Evolutionary conservation across 1,139 yeast genomes (phyloP).

Genomic region (Debaryomyces singareniensis): DNA sequence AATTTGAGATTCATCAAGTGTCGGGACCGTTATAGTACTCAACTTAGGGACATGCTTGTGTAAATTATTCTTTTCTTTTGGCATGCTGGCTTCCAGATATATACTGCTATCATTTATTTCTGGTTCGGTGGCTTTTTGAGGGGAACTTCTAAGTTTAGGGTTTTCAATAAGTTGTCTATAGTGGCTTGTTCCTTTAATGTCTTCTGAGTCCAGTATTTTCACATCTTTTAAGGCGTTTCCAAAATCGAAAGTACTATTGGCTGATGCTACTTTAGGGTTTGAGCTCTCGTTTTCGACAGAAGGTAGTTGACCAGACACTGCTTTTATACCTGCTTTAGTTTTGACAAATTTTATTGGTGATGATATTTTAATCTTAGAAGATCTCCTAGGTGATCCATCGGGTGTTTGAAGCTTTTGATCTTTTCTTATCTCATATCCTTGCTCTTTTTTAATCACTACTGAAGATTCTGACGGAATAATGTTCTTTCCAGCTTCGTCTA

Average conservation of each 20-base stretch:
- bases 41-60: not conserved
- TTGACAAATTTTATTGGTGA: conserved; percentile 25
- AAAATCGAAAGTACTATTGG: not conserved
- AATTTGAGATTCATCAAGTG: not conserved
- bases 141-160: not conserved
- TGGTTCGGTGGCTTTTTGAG: not conserved
- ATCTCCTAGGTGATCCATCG: no score
- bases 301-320: conserved; percentile 6
- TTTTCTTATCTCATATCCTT: not conserved
- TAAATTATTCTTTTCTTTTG: no score
- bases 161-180: not conserved
- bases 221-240: not conserved
- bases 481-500: no score
- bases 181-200: not conserved
- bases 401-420: not conserved
- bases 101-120: not conserved
- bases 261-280: no score
- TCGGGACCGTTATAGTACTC: not conserved
- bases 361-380: not conserved
- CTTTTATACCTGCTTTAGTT: conserved; percentile 20
- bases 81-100: conserved; percentile 1
- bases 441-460: not conserved
- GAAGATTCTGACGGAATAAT: no score
- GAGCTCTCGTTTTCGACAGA: no score
- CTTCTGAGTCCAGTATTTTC: no score